Evolutionary conservation across 1,139 yeast species (phyloP).

Genomic region (Pichia sp.): DNA sequence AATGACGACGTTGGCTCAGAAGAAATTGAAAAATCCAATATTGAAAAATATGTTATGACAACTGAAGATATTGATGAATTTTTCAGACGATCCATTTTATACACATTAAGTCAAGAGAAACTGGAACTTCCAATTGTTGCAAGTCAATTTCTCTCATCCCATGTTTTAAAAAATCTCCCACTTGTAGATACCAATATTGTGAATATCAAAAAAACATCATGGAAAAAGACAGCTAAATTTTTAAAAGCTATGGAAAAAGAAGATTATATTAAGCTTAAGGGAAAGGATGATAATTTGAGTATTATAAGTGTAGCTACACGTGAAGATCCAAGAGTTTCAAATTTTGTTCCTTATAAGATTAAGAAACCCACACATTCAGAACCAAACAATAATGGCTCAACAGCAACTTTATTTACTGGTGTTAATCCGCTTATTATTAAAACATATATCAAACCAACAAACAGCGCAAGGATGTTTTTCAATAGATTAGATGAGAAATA

Average conservation of each 20-base stretch:
- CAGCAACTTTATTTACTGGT: background rate
- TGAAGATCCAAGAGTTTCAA: slow-evolving; percentile 41
- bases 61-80: slow-evolving; percentile 74
- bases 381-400: slow-evolving; percentile 4
- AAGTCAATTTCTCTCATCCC: slow-evolving; percentile 68
- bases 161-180: slow-evolving; percentile 69
- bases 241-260: slow-evolving; percentile 79
- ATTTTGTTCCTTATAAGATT: slow-evolving; percentile 58
- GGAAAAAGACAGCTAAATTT: slow-evolving; percentile 85
- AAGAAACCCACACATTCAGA: slow-evolving; percentile 25
- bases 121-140: slow-evolving; percentile 58
- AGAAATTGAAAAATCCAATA: slow-evolving; percentile 12
- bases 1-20: slow-evolving; percentile 13
- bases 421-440: slow-evolving; percentile 32
- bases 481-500: slow-evolving; percentile 36
- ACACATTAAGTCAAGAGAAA: slow-evolving; percentile 55
- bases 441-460: slow-evolving; percentile 50
- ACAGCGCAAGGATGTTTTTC: slow-evolving; percentile 44
- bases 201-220: slow-evolving; percentile 72
- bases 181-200: slow-evolving; percentile 34
- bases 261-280: slow-evolving; percentile 58
- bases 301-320: slow-evolving; percentile 47
- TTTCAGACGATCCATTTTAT: slow-evolving; percentile 61
- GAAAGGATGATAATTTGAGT: slow-evolving; percentile 69
- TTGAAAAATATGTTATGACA: slow-evolving; percentile 35